Conservation (phyloP, 78 protist species). For the Polysphondylium violaceum region DNA sequence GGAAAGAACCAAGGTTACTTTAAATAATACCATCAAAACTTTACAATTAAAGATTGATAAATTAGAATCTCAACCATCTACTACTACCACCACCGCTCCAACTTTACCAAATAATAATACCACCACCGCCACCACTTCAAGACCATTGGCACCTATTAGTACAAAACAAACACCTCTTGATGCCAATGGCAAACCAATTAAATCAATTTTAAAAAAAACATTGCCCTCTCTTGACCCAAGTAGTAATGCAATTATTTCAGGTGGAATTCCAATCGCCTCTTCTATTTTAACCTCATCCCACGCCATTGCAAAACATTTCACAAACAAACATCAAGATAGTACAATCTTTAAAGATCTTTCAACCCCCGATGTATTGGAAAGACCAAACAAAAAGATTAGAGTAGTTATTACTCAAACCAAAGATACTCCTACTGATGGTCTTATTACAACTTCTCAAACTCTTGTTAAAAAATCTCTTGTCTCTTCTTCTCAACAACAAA, state of each 20-base stretch:
- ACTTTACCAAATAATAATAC: not conserved
- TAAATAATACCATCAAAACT: not conserved
- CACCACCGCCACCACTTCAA: not conserved
- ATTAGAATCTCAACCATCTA: too few species aligned
- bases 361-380: not conserved
- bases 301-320: constrained; percentile 3
- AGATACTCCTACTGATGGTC: constrained; percentile 5
- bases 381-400: constrained; percentile 22
- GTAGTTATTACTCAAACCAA: constrained; percentile 12
- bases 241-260: constrained; percentile 31
- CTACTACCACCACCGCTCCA: not conserved
- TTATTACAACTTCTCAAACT: constrained; percentile 7
- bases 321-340: not conserved
- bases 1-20: not conserved
- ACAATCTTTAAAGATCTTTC: not conserved
- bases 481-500: not conserved
- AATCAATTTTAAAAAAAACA: constrained; percentile 41
- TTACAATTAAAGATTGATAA: constrained; percentile 2
- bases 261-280: constrained; percentile 2
- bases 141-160: not conserved
- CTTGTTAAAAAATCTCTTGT: not conserved
- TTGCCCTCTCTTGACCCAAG: not conserved
- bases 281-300: constrained; percentile 3
- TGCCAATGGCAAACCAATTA: constrained; percentile 35
- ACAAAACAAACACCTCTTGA: not conserved